These are phyloP conservation scores for Medicago lupulina DNA, from an alignment of 306 rosid species.

Conservation along the genomic window DNA sequence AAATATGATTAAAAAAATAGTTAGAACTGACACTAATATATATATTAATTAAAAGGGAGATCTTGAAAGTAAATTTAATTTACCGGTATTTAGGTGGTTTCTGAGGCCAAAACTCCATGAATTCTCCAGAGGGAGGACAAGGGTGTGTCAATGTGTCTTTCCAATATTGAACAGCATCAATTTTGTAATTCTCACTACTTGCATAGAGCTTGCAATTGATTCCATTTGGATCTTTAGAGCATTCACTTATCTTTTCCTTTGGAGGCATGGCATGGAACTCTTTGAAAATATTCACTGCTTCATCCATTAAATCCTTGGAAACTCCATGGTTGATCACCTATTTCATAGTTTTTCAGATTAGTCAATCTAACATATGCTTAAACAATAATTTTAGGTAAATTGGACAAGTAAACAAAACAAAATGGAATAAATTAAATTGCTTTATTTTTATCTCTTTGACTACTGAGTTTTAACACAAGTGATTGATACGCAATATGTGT, in stretches of 20 bases:
- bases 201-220: conserved; percentile 62
- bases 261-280: conserved; percentile 72
- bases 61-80: no score
- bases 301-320: conserved; percentile 49
- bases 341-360: neutral
- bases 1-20: neutral
- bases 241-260: conserved; percentile 62
- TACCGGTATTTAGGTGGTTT: conserved; percentile 57
- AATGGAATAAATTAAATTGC: neutral
- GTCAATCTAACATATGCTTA: neutral
- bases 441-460: neutral
- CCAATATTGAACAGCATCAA: conserved; percentile 60
- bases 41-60: no score
- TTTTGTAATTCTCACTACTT: conserved; percentile 60
- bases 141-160: conserved; percentile 69
- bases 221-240: conserved; percentile 59
- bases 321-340: conserved; percentile 84
- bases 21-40: neutral
- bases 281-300: conserved; percentile 50
- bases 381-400: neutral
- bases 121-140: conserved; percentile 60
- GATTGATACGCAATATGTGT: no score
- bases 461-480: no score
- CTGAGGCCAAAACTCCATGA: conserved; percentile 67
- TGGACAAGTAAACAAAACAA: neutral